Evolutionary conservation across 2,329 filamentous ascomycete species (phyloP), one percentile per base, ranked within the genome.

Genomic region (Phialocephala subalpina): DNA sequence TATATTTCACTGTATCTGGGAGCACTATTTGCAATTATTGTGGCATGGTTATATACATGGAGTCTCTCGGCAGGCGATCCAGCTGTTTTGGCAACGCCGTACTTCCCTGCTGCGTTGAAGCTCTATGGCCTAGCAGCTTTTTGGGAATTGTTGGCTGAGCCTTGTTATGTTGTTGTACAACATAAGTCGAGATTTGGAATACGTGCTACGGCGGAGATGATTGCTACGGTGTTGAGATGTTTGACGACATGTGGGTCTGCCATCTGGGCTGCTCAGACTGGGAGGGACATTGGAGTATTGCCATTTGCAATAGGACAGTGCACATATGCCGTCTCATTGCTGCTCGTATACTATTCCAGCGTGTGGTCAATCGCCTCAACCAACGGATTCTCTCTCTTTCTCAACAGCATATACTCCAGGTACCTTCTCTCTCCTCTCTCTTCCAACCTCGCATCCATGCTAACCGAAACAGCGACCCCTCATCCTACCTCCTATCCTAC

Each of bases 281-380:
- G 81, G 0, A 69, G 82, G 22, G 84, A 91, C 64, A 76, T 92
- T 1, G 95, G 94, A 6, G 91, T 94, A 0, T 79, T 98, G 57
- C 94, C 96, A 0, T 98, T 98, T 78, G 96, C 95, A 0, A 80
- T 94, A 16, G 97, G 96, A 12, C 94, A 98, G 78, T 78, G 95
- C 36, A 86, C 85, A 11, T 97, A 97, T 78, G 91, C 92, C 0
- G 40, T 84, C 7, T 82, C 87, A 0, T 80, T 98, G 18, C 80
- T 95, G 1, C 76, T 83, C 5, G 87, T 95, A 25, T 99, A 98
- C 75, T 78, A 84, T 7, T 81, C 85, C 76, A 85, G 87, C 12
- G 88, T 90, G n/a, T 79, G 81, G 58, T 76, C 81, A 0, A 80
- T 92, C 6, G 85, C 91, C 0, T 80, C 77, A 1, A 67, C 77